A percentile compares a stretch with the other conserved stretches of the same genome.
Evolutionary conservation across 306 rosid genomes (phyloP).

Genomic region (Fragaria vesca): DNA sequence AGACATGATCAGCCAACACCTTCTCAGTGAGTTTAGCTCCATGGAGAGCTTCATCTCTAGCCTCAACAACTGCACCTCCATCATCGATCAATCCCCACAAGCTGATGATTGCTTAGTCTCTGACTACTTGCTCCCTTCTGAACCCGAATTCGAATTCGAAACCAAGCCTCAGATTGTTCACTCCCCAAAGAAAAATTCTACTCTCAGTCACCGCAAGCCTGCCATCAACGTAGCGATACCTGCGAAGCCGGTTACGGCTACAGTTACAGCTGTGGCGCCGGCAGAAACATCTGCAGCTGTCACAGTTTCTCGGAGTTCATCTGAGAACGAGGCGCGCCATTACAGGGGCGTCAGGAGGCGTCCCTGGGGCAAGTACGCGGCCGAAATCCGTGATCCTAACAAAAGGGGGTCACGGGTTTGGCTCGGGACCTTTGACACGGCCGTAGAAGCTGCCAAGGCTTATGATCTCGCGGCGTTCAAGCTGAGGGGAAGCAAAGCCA

Average conservation of each 20-base stretch:
- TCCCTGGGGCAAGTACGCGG: slow-evolving; percentile 60
- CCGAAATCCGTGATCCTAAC: slow-evolving; percentile 52
- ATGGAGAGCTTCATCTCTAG: slow-evolving; percentile 35
- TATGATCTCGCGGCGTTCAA: slow-evolving; percentile 53
- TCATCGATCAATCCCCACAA: slow-evolving; percentile 2
- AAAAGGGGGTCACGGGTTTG: slow-evolving; percentile 51
- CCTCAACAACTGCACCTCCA: slow-evolving; percentile 25
- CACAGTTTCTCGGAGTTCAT: not conserved
- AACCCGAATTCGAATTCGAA: slow-evolving; percentile 18
- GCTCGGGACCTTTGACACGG: slow-evolving; percentile 56
- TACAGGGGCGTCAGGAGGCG: slow-evolving; percentile 50
- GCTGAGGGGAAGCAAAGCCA: slow-evolving; percentile 53
- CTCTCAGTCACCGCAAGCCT: slow-evolving; percentile 36
- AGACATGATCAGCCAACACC: slow-evolving; percentile 58
- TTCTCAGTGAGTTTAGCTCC: slow-evolving; percentile 49
- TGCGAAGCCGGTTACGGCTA: not conserved
- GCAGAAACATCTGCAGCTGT: not conserved
- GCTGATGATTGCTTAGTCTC: slow-evolving; percentile 18
- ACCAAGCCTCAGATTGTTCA: slow-evolving; percentile 9
- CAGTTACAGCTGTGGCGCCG: not conserved
- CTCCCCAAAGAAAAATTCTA: slow-evolving; percentile 18
- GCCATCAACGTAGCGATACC: slow-evolving; percentile 34
- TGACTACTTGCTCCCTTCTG: slow-evolving; percentile 19
- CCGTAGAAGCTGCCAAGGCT: slow-evolving; percentile 53
- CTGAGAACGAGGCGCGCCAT: slow-evolving; percentile 21